Evolutionary conservation across 2,329 filamentous ascomycete genomes (phyloP), one percentile per base, ranked within the genome.

Genomic region (Phoma sp.): DNA sequence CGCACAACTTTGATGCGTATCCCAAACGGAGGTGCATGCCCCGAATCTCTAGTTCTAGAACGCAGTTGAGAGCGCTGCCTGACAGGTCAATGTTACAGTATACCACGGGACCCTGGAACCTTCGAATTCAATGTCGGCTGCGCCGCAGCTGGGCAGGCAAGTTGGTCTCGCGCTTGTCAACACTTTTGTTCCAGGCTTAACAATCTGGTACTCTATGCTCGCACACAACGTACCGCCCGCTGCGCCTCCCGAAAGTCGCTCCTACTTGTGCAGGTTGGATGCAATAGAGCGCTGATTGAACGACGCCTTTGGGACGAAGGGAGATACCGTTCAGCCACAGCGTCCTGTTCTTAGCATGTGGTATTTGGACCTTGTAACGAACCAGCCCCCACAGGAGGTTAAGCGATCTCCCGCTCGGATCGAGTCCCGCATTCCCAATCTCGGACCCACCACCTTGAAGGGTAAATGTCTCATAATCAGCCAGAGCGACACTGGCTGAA

Each of bases 361-460:
- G 33, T 21, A 50, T 45, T 17, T 12, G 13, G n/a, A 50, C 37
- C 43, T 47, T 47, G 46, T 27, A 38, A 50, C 46, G 32, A 38
- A 43, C 15, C 29, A 32, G 46, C 36, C 46, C 41, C 45, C 51
- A 40, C 48, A 55, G 27, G 19, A 43, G 40, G 19, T 39, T 41
- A 49, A 51, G 19, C 57, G 58, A 61, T 62, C 57, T 60, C 57
- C 57, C 58, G 55, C 36, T 39, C 55, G 53, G 55, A 48, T 58
- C 50, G 43, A n/a, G 41, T 56, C 58, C 56, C 56, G 46, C 53
- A 35, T 50, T 21, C 33, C 50, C 51, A 48, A 51, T 47, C 45
- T 58, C 55, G 49, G 53, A 47, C 31, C 59, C 51, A 53, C 45
- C 51, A 37, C 41, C 35, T 33, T 45, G 41, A 53, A 47, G 29